These are phyloP conservation scores for sunflower (Helianthus annuus) DNA, from an alignment of 129 eudicot species.

Conservation along the genomic window HanXRQr2.0-SUNRISE NC_035447.2:54713385-54713884, in stretches of 20 bases:
- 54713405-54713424: conserved; percentile 92
- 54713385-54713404: conserved; percentile 84
- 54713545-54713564: conserved; percentile 99
- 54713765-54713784: conserved; percentile 96
- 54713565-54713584: conserved; percentile 36
- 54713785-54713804: conserved; percentile 75
- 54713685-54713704: too few relatives aligned
- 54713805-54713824: conserved; percentile 78
- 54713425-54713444: conserved; percentile 95
- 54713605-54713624: neutral
- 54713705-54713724: too few relatives aligned
- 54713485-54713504: conserved; percentile 73
- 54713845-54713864: conserved; percentile 73
- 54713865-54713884: conserved; percentile 99
- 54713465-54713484: conserved; percentile 70
- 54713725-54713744: too few relatives aligned
- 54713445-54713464: conserved; percentile 91
- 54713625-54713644: neutral
- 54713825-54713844: conserved; percentile 78
- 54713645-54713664: too few relatives aligned
- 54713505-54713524: conserved; percentile 91
- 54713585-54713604: neutral
- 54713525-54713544: conserved; percentile 84
- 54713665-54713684: too few relatives aligned
- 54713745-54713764: conserved; percentile 40